Base-by-base conservation (phyloP, 2,329 filamentous ascomycete genomes). In the Claviceps sorghi region DNA sequence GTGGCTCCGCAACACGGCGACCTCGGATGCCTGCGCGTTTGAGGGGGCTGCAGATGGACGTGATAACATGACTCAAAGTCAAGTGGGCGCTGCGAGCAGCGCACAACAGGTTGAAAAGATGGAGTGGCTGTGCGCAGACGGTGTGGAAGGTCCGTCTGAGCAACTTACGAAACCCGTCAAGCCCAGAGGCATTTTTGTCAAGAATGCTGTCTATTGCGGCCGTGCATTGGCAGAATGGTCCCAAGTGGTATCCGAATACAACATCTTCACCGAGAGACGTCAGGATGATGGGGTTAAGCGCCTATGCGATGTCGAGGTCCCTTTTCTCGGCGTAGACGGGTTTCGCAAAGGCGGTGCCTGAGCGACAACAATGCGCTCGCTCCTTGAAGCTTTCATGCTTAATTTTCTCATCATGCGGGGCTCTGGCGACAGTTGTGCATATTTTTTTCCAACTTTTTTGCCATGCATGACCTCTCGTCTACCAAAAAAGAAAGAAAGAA, bases 221-320 rank as follows among this genome's bases (percentile, higher is more conserved):
- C 76, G 85, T 21, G 83, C 87, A 0, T 72, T 93, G 45, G 86
- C 86, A 0, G 87, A 93, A 65, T 93, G 87, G 87, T 74, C 76
- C 21, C 70, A 86, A 19, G 78, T 91, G 21, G 80, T 89, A 17
- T 78, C 79, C 52, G 87, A 93, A 64, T 88, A 82, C 69, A 88
- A 90, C 67, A 86, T 81, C 61, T 93, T 91, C 65, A 80, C 88
- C 34, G 86, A 91, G 54, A 75, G 86, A 46, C 77, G 87, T 52
- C 81, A 82, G 50, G 80, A 81, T 47, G 87, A 93, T 63, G 86
- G 86, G 45, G 78, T 89, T 10, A 74, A 78, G 2, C 71, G 72
- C 0, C 76, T 88, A 54, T 73, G 71, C 58, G 79, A 83, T 44
- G 80, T 91, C 43, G 86, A 91, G 65, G 69, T 73, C 3, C 71